A percentile compares a stretch with the other conserved stretches of the same genome.
Evolutionary conservation across 805 yeast genomes (phyloP).

Genomic region (Wickerhamomyces rabaulensis): DNA sequence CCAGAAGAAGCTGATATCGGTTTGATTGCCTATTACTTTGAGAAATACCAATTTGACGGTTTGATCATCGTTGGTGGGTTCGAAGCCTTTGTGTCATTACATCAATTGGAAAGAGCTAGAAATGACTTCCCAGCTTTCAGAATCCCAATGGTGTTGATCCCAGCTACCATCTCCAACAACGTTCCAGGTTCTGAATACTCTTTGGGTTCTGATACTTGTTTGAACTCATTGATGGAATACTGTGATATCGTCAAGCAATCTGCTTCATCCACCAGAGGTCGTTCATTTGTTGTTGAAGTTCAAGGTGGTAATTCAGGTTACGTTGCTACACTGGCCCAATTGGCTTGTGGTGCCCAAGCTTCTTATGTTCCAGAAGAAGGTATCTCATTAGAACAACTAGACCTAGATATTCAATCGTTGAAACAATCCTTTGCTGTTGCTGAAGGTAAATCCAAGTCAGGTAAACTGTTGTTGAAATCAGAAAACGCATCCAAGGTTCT

Average conservation of each 20-base stretch:
- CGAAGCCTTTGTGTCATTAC: conserved; percentile 70
- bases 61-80: conserved; percentile 75
- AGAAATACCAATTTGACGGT: conserved; percentile 65
- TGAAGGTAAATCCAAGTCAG: conserved; percentile 61
- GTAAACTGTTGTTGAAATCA: conserved; percentile 63
- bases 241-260: conserved; percentile 78
- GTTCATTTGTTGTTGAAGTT: conserved; percentile 76
- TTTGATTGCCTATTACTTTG: conserved; percentile 64
- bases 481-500: conserved; percentile 70
- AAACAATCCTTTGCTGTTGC: conserved; percentile 55
- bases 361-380: conserved; percentile 75
- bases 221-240: conserved; percentile 63
- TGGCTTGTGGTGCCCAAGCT: conserved; percentile 69
- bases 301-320: conserved; percentile 86
- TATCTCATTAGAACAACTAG: conserved; percentile 52
- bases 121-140: conserved; percentile 61
- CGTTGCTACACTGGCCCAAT: conserved; percentile 63
- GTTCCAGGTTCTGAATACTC: conserved; percentile 83
- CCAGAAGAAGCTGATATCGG: conserved; percentile 67
- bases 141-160: conserved; percentile 73
- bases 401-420: conserved; percentile 59
- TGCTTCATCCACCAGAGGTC: conserved; percentile 72
- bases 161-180: conserved; percentile 76
- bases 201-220: conserved; percentile 69
- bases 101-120: conserved; percentile 59